These are phyloP conservation scores for Cylindricascospora bacillispora DNA, from an alignment of 1,139 yeast species.

Conservation along the genomic window DNA sequence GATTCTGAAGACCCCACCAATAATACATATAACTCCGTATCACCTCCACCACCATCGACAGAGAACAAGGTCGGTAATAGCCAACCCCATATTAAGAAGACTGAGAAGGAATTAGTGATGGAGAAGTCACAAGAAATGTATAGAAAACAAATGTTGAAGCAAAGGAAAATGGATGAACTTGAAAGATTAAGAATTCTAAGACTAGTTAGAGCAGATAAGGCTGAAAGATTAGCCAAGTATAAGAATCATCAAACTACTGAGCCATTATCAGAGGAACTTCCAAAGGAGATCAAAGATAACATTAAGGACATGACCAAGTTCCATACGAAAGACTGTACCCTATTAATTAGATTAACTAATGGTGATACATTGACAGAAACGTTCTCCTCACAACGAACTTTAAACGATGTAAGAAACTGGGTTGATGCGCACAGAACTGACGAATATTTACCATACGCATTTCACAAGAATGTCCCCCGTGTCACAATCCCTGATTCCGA, in stretches of 20 bases:
- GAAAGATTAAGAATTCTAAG: constrained; percentile 43
- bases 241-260: constrained; percentile 3
- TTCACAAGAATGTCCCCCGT: constrained; percentile 36
- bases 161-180: constrained; percentile 28
- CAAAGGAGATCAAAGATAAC: constrained; percentile 9
- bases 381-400: constrained; percentile 14
- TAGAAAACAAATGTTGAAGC: constrained; percentile 31
- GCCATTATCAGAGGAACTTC: constrained; percentile 3
- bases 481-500: constrained; percentile 37
- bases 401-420: constrained; percentile 47
- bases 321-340: constrained; percentile 9
- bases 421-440: constrained; percentile 41
- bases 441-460: constrained; percentile 35
- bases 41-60: constrained; percentile 5
- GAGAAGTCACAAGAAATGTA: constrained; percentile 29
- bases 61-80: neutral
- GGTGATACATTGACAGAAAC: constrained; percentile 18
- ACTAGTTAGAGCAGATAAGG: constrained; percentile 23
- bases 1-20: neutral
- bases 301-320: constrained; percentile 6
- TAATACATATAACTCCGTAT: too few species aligned
- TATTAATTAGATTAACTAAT: constrained; percentile 20
- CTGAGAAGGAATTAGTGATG: constrained; percentile 30
- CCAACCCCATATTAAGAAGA: constrained; percentile 5
- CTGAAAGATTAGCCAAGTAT: constrained; percentile 12